Conservation (phyloP, 768 basidiomycete species). For the Strobilomyces echinocephalus region DNA sequence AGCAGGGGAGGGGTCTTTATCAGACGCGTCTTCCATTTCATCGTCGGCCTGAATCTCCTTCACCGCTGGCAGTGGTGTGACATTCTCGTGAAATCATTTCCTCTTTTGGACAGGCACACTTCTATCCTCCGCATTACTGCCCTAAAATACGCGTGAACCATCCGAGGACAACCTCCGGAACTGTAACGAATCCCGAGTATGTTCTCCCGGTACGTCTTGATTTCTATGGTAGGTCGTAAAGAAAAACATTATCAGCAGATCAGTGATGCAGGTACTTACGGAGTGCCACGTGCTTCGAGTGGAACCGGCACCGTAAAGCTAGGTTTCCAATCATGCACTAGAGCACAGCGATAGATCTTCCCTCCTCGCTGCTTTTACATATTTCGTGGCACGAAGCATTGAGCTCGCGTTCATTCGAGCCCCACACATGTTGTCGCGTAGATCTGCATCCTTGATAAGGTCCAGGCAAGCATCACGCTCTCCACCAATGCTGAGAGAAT, state of each 20-base stretch:
- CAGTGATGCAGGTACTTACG: no score
- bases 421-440: conserved; percentile 28
- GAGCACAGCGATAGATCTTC: no score
- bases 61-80: conserved; percentile 6
- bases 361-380: no score
- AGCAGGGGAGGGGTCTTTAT: conserved; percentile 13
- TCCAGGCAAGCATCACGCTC: conserved; percentile 4
- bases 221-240: conserved; percentile 40
- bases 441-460: conserved; percentile 19
- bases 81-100: conserved; percentile 17
- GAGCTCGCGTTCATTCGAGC: not conserved
- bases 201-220: conserved; percentile 56
- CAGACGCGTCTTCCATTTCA: conserved; percentile 9
- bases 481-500: no score
- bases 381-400: no score
- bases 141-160: not conserved
- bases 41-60: not conserved
- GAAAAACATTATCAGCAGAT: no score
- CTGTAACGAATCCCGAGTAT: conserved; percentile 30
- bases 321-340: no score
- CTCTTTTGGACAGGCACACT: conserved; percentile 1
- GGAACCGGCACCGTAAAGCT: no score
- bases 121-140: not conserved
- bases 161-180: not conserved
- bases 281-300: no score